These are phyloP conservation scores for Spergularia bocconei DNA, from an alignment of 148 eudicot genomes.

Conservation along the genomic window DNA sequence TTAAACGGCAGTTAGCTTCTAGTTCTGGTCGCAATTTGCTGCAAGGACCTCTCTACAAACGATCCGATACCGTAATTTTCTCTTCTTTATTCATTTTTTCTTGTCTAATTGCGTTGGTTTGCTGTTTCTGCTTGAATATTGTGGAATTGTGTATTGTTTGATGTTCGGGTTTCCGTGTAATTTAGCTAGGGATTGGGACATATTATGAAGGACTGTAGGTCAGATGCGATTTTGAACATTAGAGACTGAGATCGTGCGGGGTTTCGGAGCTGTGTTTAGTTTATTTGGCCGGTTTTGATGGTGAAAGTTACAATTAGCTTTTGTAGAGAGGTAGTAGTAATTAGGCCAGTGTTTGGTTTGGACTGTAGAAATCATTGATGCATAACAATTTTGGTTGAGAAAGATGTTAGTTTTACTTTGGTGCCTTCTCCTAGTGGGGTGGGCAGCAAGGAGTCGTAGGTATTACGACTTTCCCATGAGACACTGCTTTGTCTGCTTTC, in stretches of 20 bases:
- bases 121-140: not conserved
- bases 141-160: not conserved
- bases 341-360: too few species aligned
- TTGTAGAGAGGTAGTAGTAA: too few species aligned
- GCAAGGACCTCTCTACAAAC: conserved; percentile 93
- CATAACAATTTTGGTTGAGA: too few species aligned
- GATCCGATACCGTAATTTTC: conserved; percentile 83
- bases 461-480: too few species aligned
- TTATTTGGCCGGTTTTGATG: too few species aligned
- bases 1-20: conserved; percentile 87
- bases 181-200: conserved; percentile 6
- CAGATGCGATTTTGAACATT: not conserved
- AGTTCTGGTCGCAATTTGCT: conserved; percentile 73
- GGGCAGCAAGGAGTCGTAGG: too few species aligned
- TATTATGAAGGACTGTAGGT: not conserved
- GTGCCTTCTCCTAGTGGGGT: too few species aligned
- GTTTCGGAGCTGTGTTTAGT: not conserved
- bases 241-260: not conserved
- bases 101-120: not conserved
- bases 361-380: too few species aligned
- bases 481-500: too few species aligned
- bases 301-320: too few species aligned
- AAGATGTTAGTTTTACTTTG: too few species aligned
- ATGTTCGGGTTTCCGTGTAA: not conserved
- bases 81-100: not conserved